These are phyloP conservation scores for Anthracocystis walkeri DNA, from an alignment of 1,284 basidiomycete genomes.

Conservation along the genomic window DNA sequence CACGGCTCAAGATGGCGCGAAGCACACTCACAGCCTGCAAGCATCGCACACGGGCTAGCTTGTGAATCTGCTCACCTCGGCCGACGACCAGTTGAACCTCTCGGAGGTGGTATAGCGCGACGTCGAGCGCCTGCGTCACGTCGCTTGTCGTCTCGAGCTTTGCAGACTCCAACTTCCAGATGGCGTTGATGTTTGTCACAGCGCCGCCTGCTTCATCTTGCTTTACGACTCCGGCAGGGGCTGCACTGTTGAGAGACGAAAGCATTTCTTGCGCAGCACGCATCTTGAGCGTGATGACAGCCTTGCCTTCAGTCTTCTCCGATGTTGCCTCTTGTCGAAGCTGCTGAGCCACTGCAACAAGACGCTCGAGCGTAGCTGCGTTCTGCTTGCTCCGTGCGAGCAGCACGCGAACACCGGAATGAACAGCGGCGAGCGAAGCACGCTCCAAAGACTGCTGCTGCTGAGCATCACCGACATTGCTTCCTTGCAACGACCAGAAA, in stretches of 20 bases:
- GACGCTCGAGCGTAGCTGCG: slow-evolving; percentile 1
- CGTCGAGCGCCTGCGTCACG: slow-evolving; percentile 15
- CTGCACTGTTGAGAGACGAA: background rate
- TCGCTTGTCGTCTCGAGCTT: slow-evolving; percentile 3
- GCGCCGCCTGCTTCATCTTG: background rate
- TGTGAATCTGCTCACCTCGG: background rate
- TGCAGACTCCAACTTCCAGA: background rate
- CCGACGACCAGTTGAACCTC: slow-evolving; percentile 18
- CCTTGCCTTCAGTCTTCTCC: background rate
- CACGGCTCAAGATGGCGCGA: slow-evolving; percentile 13
- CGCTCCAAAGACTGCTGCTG: slow-evolving; percentile 14
- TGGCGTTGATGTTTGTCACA: slow-evolving; percentile 7
- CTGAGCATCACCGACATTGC: background rate
- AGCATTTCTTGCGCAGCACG: slow-evolving; percentile 28
- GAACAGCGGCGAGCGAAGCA: slow-evolving; percentile 25
- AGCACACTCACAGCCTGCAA: slow-evolving; percentile 8
- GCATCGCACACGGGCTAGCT: background rate
- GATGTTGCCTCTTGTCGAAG: slow-evolving; percentile 9
- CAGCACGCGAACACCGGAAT: slow-evolving; percentile 15
- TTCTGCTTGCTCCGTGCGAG: slow-evolving; percentile 12
- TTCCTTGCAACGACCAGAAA: background rate
- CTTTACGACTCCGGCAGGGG: background rate
- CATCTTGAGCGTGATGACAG: slow-evolving; percentile 22
- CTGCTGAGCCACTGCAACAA: slow-evolving; percentile 9
- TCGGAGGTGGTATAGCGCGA: slow-evolving; percentile 32